Evolutionary conservation across 257 asterid species (phyloP).

Genomic region (Rehmannia glutinosa): DNA sequence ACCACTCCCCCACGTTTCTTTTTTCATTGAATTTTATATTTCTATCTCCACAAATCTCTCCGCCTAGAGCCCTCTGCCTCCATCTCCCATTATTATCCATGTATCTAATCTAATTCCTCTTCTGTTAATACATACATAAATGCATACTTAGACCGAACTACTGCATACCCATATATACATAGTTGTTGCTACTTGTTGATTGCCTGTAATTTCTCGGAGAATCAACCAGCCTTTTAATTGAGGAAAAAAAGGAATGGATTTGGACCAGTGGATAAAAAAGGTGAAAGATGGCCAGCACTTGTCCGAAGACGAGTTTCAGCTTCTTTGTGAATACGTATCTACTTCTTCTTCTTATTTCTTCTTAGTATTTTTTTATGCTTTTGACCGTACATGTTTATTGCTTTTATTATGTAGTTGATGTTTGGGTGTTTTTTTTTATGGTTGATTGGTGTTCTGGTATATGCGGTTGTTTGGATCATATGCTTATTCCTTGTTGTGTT

Average conservation of each 20-base stretch:
- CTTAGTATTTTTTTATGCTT: too few relatives aligned
- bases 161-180: neutral
- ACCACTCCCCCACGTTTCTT: too few relatives aligned
- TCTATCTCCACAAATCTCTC: neutral
- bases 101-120: neutral
- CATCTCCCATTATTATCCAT: too few relatives aligned
- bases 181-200: neutral
- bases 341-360: neutral
- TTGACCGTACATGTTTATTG: too few relatives aligned
- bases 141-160: too few relatives aligned
- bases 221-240: neutral
- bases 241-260: slow-evolving; percentile 57
- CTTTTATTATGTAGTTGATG: too few relatives aligned
- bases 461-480: too few relatives aligned
- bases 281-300: slow-evolving; percentile 98
- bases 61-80: neutral
- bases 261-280: slow-evolving; percentile 94
- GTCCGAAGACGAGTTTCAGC: slow-evolving; percentile 98
- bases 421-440: too few relatives aligned
- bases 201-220: slow-evolving; percentile 3
- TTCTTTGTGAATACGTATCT: slow-evolving; percentile 94
- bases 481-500: too few relatives aligned
- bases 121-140: neutral
- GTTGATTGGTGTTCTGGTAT: too few relatives aligned
- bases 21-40: too few relatives aligned